Conservation (phyloP, 345 rosid species). For the Gossypium thurberi region DNA sequence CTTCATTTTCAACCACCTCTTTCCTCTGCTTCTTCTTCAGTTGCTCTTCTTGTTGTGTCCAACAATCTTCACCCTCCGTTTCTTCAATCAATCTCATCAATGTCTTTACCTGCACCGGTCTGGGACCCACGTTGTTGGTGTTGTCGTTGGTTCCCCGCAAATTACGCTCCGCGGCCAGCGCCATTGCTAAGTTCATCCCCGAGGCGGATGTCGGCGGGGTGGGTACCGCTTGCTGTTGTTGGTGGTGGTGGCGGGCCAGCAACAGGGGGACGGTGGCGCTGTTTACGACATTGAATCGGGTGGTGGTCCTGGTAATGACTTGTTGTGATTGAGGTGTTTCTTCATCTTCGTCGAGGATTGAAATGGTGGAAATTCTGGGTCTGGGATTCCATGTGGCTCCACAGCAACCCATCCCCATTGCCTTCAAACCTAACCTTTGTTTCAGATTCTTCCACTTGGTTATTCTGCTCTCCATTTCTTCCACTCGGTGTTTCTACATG, state of each 20-base stretch:
- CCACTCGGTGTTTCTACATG: background rate
- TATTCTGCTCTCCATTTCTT: conserved; percentile 13
- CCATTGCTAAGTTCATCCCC: conserved; percentile 70
- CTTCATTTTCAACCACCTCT: background rate
- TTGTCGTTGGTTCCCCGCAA: conserved; percentile 18
- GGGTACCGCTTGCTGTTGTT: background rate
- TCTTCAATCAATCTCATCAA: conserved; percentile 75
- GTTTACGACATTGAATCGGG: background rate
- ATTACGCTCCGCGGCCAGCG: conserved; percentile 73
- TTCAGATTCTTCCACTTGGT: conserved; percentile 55
- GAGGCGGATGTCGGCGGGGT: background rate
- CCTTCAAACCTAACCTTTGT: conserved; percentile 57
- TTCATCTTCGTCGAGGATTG: conserved; percentile 21
- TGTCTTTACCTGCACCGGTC: conserved; percentile 32
- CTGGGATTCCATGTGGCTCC: conserved; percentile 39
- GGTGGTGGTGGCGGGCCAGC: background rate
- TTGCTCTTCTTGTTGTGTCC: conserved; percentile 7
- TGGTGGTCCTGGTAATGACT: background rate
- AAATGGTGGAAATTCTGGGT: conserved; percentile 21
- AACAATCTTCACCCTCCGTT: conserved; percentile 55
- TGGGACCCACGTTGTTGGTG: conserved; percentile 16
- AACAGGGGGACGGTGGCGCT: background rate
- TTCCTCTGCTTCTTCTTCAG: background rate
- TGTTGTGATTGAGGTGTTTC: conserved; percentile 1
- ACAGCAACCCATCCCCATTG: conserved; percentile 47